Percentiles rank a stretch among this genome's conserved stretches.
Conservation (phyloP, 169 alveolate species). For the Plasmodium falciparum region DNA sequence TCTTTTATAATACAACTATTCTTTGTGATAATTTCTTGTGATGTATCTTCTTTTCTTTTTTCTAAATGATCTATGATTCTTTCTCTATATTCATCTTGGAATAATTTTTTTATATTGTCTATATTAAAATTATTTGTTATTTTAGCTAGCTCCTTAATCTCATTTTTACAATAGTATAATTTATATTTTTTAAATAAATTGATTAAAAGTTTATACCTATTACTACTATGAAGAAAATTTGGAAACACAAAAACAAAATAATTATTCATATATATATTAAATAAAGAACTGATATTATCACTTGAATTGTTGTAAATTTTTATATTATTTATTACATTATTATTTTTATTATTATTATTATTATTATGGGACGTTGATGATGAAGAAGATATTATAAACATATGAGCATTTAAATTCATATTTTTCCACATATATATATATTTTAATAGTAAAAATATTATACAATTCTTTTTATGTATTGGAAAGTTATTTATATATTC, state of each 20-base stretch:
- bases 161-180: background rate
- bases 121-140: slow-evolving; percentile 28
- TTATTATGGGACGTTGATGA: background rate
- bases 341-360: background rate
- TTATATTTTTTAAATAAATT: slow-evolving; percentile 30
- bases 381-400: slow-evolving; percentile 12
- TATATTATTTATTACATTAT: background rate
- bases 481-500: slow-evolving; percentile 22
- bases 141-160: slow-evolving; percentile 14
- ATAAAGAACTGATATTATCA: slow-evolving; percentile 6
- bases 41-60: background rate
- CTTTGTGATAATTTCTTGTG: background rate
- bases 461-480: slow-evolving; percentile 26
- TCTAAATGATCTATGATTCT: slow-evolving; percentile 30
- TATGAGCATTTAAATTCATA: slow-evolving; percentile 56
- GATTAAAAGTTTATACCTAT: slow-evolving; percentile 16
- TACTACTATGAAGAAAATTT: slow-evolving; percentile 4
- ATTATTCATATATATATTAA: slow-evolving; percentile 5
- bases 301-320: background rate
- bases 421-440: slow-evolving; percentile 60
- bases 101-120: slow-evolving; percentile 18
- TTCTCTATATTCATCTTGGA: slow-evolving; percentile 48
- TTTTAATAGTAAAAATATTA: slow-evolving; percentile 38
- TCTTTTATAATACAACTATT: background rate
- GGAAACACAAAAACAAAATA: slow-evolving; percentile 30